These are phyloP conservation scores for Hanseniaspora sp. DNA, from an alignment of 1,139 yeast genomes.

Conservation along the genomic window DNA sequence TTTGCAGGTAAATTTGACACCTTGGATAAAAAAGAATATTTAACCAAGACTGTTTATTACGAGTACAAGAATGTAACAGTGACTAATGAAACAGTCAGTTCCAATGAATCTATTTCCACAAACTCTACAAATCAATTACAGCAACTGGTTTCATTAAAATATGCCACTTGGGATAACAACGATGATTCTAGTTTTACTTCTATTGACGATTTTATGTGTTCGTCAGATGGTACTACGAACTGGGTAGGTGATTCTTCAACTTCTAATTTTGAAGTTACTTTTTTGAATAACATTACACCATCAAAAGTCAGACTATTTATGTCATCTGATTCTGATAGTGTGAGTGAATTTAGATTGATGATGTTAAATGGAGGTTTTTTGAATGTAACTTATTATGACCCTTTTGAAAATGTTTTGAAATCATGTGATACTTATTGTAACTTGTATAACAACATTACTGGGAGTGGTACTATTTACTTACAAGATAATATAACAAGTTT, in stretches of 20 bases:
- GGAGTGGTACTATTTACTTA: conserved; percentile 23
- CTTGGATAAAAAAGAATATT: conserved; percentile 44
- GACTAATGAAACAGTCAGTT: conserved; percentile 26
- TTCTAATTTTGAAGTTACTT: conserved; percentile 57
- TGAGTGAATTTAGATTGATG: conserved; percentile 57
- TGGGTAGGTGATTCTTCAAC: conserved; percentile 49
- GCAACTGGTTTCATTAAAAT: conserved; percentile 54
- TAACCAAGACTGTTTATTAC: conserved; percentile 20
- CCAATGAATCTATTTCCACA: conserved; percentile 26
- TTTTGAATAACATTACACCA: conserved; percentile 53
- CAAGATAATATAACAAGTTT: conserved; percentile 27
- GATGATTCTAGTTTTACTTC: conserved; percentile 29
- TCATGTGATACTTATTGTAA: conserved; percentile 90
- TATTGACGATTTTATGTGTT: conserved; percentile 44
- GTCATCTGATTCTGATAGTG: conserved; percentile 39
- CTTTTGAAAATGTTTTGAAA: conserved; percentile 42
- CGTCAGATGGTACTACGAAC: conserved; percentile 20
- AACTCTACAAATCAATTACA: conserved; percentile 38
- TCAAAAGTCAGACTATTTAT: conserved; percentile 65
- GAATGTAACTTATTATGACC: conserved; percentile 81
- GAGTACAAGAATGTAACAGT: conserved; percentile 11
- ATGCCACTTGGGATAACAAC: conserved; percentile 49
- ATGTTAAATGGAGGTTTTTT: conserved; percentile 78
- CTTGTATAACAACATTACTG: conserved; percentile 32
- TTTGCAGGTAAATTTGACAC: conserved; percentile 71